Evolutionary conservation across 768 basidiomycete genomes (phyloP), one percentile per base, ranked within the genome.

Genomic region (Lactifluus piperatus): DNA sequence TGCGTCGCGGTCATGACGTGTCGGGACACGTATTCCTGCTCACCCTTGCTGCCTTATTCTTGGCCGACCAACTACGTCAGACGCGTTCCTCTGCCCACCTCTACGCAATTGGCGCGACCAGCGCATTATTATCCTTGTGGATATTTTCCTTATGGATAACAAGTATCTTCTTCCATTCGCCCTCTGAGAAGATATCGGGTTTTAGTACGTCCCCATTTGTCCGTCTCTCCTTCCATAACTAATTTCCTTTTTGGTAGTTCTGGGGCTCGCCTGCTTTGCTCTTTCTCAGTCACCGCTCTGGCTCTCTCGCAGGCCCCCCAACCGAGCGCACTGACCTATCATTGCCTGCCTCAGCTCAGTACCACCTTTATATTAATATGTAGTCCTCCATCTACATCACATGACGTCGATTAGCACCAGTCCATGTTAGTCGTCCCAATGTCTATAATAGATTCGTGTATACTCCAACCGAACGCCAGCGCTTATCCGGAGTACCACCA

Each of bases 1-100:
- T 95, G 62, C 78, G 82, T 54, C 80, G 77, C 43, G 95, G 95
- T 0, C 93, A 97, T 69, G 95, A 98, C 66, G 82, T 97, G 14
- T 94, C 92, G 0, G 95, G 95, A 7, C 95, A 97, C 68, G 77
- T 93, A 30, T 97, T 97, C 75, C 79, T 98, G 61, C 79, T 97
- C 63, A 87, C 87, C 2, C 80, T 95, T 75, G 77, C 85, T 14
- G 74, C 79, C 14, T 75, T 95, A 26, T 88, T 97, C 70, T 79
- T 97, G 43, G 77, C 81, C 9, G 84, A 91, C 68, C 88, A 93
- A 70, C 70, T 94, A 32, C 73, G 77, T 18, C 76, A 79, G 26
- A 63, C 56, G 8, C 82, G 81, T 77, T 66, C 78, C 5, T 50
- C 64, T 9, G 61, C 72, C 43, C 85, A 86, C 63, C 74, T 66